These are phyloP conservation scores for Boletus holoroseus DNA, from an alignment of 1,284 basidiomycete genomes.

Conservation along the genomic window DNA sequence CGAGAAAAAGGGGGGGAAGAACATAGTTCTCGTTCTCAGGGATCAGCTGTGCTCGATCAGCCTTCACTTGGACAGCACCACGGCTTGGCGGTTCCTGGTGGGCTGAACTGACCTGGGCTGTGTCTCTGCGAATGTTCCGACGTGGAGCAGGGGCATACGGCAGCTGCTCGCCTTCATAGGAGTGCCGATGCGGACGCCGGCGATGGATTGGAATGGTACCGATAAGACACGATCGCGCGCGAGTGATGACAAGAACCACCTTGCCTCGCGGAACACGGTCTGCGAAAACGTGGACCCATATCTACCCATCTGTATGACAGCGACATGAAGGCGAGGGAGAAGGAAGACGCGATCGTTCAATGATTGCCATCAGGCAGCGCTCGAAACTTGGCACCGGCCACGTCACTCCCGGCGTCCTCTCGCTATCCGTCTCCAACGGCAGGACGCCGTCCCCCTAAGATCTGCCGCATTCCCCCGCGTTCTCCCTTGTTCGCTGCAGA, in stretches of 20 bases:
- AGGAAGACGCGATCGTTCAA: background rate
- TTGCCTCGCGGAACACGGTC: constrained; percentile 6
- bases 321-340: background rate
- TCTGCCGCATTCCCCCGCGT: too few relatives aligned
- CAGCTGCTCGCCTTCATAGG: background rate
- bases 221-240: background rate
- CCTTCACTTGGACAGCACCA: background rate
- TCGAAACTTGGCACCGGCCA: background rate
- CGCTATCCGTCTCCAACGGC: background rate
- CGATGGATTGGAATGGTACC: background rate
- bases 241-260: background rate
- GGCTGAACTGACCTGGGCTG: background rate
- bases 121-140: background rate
- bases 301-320: background rate
- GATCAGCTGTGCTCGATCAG: too few relatives aligned
- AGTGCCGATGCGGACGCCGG: background rate
- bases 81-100: background rate
- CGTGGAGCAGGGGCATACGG: background rate
- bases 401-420: background rate
- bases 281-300: constrained; percentile 4
- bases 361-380: background rate
- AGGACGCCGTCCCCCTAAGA: background rate
- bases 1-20: background rate
- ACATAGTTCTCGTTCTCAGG: too few relatives aligned
- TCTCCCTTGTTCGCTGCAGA: background rate